Conservation (phyloP, 2,329 filamentous ascomycete genomes). For the Pleomassaria siparia region DNA sequence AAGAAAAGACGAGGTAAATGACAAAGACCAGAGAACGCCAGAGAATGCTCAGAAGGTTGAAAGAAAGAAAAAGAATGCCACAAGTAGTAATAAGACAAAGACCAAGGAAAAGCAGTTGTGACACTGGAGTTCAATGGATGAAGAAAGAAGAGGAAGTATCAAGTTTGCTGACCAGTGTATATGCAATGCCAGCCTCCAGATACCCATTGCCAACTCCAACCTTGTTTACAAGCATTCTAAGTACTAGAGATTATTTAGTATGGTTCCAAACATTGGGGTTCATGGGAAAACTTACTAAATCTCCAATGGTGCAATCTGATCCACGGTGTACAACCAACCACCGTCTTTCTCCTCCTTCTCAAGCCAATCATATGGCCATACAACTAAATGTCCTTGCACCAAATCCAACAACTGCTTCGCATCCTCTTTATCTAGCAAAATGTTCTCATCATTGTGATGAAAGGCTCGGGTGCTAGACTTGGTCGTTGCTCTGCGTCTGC, state of each 20-base stretch:
- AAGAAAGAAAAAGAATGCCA: neutral
- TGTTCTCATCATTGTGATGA: slow-evolving; percentile 65
- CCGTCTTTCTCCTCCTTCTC: slow-evolving; percentile 86
- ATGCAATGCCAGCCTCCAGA: neutral
- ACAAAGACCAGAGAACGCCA: neutral
- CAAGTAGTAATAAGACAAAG: neutral
- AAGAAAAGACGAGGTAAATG: neutral
- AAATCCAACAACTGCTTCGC: slow-evolving; percentile 79
- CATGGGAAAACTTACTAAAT: slow-evolving; percentile 65
- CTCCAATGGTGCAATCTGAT: slow-evolving; percentile 92
- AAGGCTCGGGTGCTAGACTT: slow-evolving; percentile 67
- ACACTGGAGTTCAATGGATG: too few species aligned
- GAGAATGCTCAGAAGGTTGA: neutral
- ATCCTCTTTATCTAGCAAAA: slow-evolving; percentile 68
- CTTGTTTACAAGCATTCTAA: neutral
- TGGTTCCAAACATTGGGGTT: neutral
- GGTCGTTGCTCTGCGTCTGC: slow-evolving; percentile 69
- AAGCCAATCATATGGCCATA: slow-evolving; percentile 91
- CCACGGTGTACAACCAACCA: slow-evolving; percentile 96
- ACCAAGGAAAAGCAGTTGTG: neutral
- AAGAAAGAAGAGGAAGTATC: neutral
- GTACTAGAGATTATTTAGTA: neutral
- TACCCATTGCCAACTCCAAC: neutral
- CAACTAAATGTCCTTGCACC: slow-evolving; percentile 84
- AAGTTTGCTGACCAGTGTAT: neutral